Base-by-base conservation (phyloP, 192 early-diverging fungal genomes). In the Coemansia sp. region DNA sequence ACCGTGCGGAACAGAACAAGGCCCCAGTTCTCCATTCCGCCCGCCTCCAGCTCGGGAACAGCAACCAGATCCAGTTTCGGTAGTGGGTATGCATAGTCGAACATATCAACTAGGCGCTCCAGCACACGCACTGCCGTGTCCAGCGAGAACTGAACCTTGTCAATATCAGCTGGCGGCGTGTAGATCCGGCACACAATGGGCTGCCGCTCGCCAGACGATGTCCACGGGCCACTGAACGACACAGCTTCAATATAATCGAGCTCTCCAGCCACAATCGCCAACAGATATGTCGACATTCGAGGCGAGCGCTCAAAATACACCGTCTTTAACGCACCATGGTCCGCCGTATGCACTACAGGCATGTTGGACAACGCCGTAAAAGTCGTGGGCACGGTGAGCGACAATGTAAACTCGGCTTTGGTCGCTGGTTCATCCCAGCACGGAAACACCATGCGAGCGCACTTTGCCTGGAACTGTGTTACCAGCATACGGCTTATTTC, bases 351-450 rank as follows among this genome's bases (percentile, higher is more conserved):
- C 23, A 9, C 41, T 9, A 83, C 81, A 15, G 86, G 82, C 87
- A 90, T 92, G 70, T 95, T 95, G 39, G 89, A 90, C 69, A 94
- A 61, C 5, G 89, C 89, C 4, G 80, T 83, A 22, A 89, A 66
- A 17, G 72, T 70, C 21, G 50, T 60, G 0, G 74, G 81, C 47
- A 94, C 86, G 0, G 84, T 83, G 32, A 94, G 70, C 22, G 84
- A 74, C 58, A 93, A 25, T 19, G 53, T 23, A 58, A 97, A 99
- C 0, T 92, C 94, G 27, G 96, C 94, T 83, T 99, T 99, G 49
- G 92, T 86, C 59, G 88, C 85, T 35, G 97, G 97, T 84, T 98
- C 97, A 79, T 99, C 96, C 88, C 89, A 97, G 75, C 90, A 98
- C n/a, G 97, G 97, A 76, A 98, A 91, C 25, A 32, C 59, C n/a